Percentiles rank a stretch among this genome's conserved stretches.
Conservation (phyloP, 2,329 filamentous ascomycete genomes). For the Cadophora sp. region DNA sequence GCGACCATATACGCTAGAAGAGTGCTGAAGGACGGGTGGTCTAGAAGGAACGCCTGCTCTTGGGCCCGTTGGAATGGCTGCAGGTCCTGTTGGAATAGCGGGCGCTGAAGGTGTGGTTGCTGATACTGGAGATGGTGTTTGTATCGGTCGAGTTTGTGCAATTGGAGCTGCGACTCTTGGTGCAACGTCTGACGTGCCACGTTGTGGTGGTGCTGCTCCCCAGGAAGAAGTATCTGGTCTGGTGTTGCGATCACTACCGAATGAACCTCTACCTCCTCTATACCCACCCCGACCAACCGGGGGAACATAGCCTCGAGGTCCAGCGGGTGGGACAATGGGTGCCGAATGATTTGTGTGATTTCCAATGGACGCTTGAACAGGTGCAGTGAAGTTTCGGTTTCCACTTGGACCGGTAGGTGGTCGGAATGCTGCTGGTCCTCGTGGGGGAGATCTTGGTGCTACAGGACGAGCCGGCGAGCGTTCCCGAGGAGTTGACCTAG, state of each 20-base stretch:
- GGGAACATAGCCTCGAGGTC: conserved; percentile 43
- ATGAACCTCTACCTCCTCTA: conserved; percentile 42
- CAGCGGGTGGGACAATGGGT: conserved; percentile 41
- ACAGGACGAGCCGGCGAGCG: conserved; percentile 38
- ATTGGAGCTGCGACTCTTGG: conserved; percentile 31
- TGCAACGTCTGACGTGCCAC: conserved; percentile 31
- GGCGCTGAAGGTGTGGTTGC: conserved; percentile 26
- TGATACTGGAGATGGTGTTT: conserved; percentile 39
- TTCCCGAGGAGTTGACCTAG: conserved; percentile 42
- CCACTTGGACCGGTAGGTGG: conserved; percentile 44
- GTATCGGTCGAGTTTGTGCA: conserved; percentile 32
- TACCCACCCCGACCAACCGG: conserved; percentile 37
- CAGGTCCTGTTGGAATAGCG: conserved; percentile 41
- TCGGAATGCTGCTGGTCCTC: conserved; percentile 43
- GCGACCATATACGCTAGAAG: conserved; percentile 36
- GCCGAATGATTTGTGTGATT: conserved; percentile 16
- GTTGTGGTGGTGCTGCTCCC: conserved; percentile 38
- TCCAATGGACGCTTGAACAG: conserved; percentile 28
- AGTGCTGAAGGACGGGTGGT: conserved; percentile 36
- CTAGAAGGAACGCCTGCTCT: conserved; percentile 41
- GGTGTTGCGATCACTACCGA: conserved; percentile 37
- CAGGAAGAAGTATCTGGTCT: conserved; percentile 41
- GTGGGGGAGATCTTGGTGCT: conserved; percentile 42
- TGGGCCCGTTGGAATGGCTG: conserved; percentile 42
- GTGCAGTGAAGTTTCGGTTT: conserved; percentile 40